Evolutionary conservation across 1,139 yeast species (phyloP), one percentile per base, ranked within the genome.

Genomic region (Blastobotrys buckinghamii): DNA sequence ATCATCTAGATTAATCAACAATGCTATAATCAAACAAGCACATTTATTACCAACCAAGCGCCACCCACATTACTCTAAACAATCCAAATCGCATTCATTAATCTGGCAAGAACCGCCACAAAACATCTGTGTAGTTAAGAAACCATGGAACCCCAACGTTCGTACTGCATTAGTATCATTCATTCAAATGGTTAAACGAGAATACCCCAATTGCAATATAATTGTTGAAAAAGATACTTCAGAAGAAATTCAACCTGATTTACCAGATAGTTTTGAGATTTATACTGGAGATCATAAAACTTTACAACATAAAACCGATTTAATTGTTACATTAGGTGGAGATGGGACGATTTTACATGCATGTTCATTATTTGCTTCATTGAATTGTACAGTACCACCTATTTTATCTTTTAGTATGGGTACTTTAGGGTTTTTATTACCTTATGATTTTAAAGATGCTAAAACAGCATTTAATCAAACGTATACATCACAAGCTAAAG

Each of bases 341-440:
- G 98, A 90, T 64, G 98, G 97, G 10, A 90, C 97, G 0, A 88
- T 90, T 53, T 68, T 90, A 43, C 77, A 85, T 52, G 92, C 90
- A 0, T 77, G 78, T 0, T 73, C 81, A 8, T 60, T 73, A 55
- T 90, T 90, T 63, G 80, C 68, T 15, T 49, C 54, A n/a, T 59
- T 59, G 27, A 46, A 81, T 52, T 81, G 81, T 59, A 74, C 74
- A 7, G 95, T 88, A 2, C 98, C 97, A 0, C 98, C 97, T 0
- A 86, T 90, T 0, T 69, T 90, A 45, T 82, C 95, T 39, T 89
- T 88, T 64, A 86, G 96, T 1, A 69, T 90, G 70, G 98, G 98
- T 0, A 89, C 97, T 0, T 67, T 90, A 37, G 98, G 98, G 20
- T 90, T 90, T 62, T 68, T 90, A 38, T 72, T 90, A 44, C 98